A percentile compares a stretch with the other conserved stretches of the same genome.
Conservation (phyloP, 345 rosid genomes). For the Ceriops zippeliana region DNA sequence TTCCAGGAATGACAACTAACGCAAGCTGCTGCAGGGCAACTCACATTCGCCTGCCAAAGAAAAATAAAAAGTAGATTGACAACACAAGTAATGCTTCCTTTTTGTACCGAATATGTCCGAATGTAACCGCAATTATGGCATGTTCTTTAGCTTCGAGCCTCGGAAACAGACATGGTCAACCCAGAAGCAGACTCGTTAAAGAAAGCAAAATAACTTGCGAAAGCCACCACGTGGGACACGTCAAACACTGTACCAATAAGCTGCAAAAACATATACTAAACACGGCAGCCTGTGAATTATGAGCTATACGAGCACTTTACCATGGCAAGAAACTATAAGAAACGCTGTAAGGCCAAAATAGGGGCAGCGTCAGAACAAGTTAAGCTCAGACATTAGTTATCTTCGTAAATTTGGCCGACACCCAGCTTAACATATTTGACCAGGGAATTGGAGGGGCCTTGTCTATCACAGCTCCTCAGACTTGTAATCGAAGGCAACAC, state of each 20-base stretch:
- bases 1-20: no score
- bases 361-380: neutral
- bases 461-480: no score
- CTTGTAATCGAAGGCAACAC: no score
- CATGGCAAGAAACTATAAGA: conserved; percentile 2
- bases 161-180: neutral
- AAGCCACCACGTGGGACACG: no score
- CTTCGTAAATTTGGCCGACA: neutral
- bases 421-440: no score
- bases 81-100: no score
- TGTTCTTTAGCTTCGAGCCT: neutral
- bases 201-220: neutral
- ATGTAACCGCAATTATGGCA: neutral
- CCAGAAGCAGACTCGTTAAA: neutral
- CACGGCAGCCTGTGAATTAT: neutral
- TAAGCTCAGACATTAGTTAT: neutral
- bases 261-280: neutral
- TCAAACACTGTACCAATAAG: neutral
- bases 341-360: neutral
- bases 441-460: no score
- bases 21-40: no score
- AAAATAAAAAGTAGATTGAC: no score
- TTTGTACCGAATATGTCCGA: no score
- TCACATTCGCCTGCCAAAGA: no score
- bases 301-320: conserved; percentile 9